phyloP scores from a whole-genome alignment of 2,329 filamentous ascomycete genomes.

The Botrytis deweyae region DNA sequence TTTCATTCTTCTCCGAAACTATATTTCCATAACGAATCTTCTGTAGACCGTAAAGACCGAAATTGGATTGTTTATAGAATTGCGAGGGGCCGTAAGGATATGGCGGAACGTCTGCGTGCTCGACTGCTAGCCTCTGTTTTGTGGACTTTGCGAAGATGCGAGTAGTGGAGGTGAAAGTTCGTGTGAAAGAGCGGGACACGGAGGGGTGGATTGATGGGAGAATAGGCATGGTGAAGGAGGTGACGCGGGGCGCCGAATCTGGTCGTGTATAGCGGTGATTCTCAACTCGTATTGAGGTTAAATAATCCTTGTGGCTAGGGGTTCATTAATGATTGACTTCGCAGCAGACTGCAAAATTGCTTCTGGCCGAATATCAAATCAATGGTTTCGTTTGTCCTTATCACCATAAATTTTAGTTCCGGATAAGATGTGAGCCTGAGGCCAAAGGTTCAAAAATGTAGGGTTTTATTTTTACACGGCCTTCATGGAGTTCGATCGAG shows the following conservation, averaged over 20 bases:
- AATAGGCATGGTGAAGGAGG: constrained; percentile 29
- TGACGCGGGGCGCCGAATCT: background rate
- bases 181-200: constrained; percentile 33
- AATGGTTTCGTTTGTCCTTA: constrained; percentile 10
- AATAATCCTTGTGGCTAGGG: background rate
- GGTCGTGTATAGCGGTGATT: background rate
- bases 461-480: background rate
- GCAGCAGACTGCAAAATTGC: background rate
- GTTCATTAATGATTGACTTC: background rate
- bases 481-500: background rate
- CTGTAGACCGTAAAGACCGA: constrained; percentile 67
- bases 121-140: constrained; percentile 39
- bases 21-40: constrained; percentile 79
- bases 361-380: background rate
- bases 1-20: constrained; percentile 64
- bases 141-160: constrained; percentile 39
- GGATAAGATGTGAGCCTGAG: constrained; percentile 3
- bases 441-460: background rate
- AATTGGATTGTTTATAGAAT: constrained; percentile 79
- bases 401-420: constrained; percentile 9
- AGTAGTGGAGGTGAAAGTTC: constrained; percentile 39
- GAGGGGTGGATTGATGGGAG: constrained; percentile 32
- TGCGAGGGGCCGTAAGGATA: constrained; percentile 72
- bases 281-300: background rate
- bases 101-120: constrained; percentile 47